Evolutionary conservation across 202 grass and related monocot genomes (phyloP).

Genomic region (Setaria italica): DNA sequence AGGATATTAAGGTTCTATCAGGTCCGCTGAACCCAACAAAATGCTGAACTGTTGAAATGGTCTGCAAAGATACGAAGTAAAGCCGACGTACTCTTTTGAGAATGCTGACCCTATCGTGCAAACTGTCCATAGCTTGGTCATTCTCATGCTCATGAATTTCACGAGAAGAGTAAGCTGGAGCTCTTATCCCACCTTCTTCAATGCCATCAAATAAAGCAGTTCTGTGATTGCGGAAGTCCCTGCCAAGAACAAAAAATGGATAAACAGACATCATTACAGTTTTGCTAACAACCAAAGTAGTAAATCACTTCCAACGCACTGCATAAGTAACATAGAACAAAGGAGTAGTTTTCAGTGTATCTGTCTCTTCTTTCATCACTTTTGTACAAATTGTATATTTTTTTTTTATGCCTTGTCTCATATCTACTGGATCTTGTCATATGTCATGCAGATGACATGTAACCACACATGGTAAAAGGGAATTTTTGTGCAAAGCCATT

Average conservation of each 20-base stretch:
- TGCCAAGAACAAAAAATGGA: constrained; percentile 32
- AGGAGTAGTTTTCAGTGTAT: not conserved
- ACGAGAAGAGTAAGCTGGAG: constrained; percentile 66
- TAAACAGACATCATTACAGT: not conserved
- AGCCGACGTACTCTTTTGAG: constrained; percentile 74
- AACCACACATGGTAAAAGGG: not conserved
- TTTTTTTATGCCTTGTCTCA: not conserved
- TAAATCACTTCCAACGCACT: constrained; percentile 15
- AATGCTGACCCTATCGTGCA: constrained; percentile 82
- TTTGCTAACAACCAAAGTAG: not conserved
- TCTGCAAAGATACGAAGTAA: not conserved
- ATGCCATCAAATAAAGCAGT: constrained; percentile 82
- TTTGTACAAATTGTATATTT: not conserved
- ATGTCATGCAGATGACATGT: not conserved
- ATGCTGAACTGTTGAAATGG: constrained; percentile 3
- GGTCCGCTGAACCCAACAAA: not conserved
- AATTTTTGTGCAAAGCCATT: not conserved
- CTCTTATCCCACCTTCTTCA: constrained; percentile 79
- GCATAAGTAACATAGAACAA: constrained; percentile 8
- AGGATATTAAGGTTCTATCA: constrained; percentile 21
- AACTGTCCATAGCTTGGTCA: constrained; percentile 66
- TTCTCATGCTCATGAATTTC: constrained; percentile 94
- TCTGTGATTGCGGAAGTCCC: constrained; percentile 62
- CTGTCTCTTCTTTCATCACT: not conserved
- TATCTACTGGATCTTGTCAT: not conserved